A percentile compares a stretch with the other conserved stretches of the same genome.
These are phyloP conservation scores for Erythrophleum ivorense DNA, from an alignment of 331 rosid genomes.

Conservation along the genomic window DNA sequence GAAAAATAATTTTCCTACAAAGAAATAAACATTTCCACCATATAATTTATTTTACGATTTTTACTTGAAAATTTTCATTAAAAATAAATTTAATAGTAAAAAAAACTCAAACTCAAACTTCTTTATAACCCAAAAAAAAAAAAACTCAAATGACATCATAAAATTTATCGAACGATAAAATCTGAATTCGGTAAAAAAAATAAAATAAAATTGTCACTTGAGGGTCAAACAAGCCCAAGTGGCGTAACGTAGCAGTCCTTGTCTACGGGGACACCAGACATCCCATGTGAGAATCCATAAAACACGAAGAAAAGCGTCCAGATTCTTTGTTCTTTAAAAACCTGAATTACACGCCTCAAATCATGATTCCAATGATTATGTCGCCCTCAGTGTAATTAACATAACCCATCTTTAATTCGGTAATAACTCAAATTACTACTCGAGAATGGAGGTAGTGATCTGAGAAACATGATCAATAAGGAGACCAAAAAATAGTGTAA, in stretches of 20 bases:
- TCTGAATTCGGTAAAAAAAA: too few species aligned
- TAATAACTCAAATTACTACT: background rate
- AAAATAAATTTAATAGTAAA: too few species aligned
- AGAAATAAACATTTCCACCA: too few species aligned
- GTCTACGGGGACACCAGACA: background rate
- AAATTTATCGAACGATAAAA: too few species aligned
- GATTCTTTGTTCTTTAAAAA: background rate
- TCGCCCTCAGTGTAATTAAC: background rate
- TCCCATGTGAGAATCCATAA: background rate
- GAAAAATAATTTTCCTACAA: too few species aligned
- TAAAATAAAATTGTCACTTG: too few species aligned
- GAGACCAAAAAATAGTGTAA: background rate
- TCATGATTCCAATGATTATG: background rate
- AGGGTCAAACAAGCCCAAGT: background rate
- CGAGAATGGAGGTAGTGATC: background rate
- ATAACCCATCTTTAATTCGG: background rate
- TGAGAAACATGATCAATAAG: background rate
- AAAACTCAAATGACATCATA: background rate
- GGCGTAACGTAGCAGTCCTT: background rate
- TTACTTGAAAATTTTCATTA: too few species aligned
- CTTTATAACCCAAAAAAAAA: too few species aligned
- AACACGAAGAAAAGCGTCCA: background rate
- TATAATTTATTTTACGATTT: too few species aligned
- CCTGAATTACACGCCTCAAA: background rate
- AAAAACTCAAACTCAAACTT: too few species aligned